Evolutionary conservation across 1,284 basidiomycete genomes (phyloP), one percentile per base, ranked within the genome.

Genomic region (Ceraceosorus guamensis): DNA sequence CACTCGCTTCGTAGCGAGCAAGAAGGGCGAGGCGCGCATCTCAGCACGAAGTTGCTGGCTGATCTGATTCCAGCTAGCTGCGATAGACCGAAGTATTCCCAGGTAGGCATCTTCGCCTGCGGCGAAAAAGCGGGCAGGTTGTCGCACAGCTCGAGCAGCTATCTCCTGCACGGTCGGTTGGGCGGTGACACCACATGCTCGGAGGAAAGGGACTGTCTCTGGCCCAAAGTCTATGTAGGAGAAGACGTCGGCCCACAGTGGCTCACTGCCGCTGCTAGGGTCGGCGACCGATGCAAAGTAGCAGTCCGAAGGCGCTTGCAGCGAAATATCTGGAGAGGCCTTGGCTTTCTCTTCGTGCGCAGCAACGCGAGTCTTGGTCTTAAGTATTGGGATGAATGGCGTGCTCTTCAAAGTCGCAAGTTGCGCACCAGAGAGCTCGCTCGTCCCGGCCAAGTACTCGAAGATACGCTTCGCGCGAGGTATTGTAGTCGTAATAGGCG

Each of bases 211-310:
- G 64, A 91, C 92, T 2, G 88, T 92, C 4, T 81, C 80, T 0
- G 82, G 73, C 0, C 92, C 93, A 76, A 93, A 96, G 76, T 96
- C 87, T 48, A 97, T 83, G 67, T 91, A 93, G 10, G 84, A 83
- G 71, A 96, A 95, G 8, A 79, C 62, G 16, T 57, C 56, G 14
- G 48, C 46, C 13, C 52, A 32, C 45, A 8, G 8, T 11, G 50
- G 39, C 39, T 41, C 50, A n/a, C 41, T 53, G 24, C 24, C 24
- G 24, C 24, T 24, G 24, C 24, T 24, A 1, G 24, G 24, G 31
- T 41, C 46, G 7, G 50, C 47, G 24, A 34, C 18, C 16, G 67
- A 50, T 58, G 63, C 57, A 56, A 73, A 73, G 74, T 87, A 89
- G 71, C 87, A 88, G 60, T 86, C 83, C 51, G 49, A 46, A 34